A percentile compares a stretch with the other conserved stretches of the same genome.
Evolutionary conservation across 2,329 filamentous ascomycete species (phyloP).

Genomic region (Phialophora tarda): DNA sequence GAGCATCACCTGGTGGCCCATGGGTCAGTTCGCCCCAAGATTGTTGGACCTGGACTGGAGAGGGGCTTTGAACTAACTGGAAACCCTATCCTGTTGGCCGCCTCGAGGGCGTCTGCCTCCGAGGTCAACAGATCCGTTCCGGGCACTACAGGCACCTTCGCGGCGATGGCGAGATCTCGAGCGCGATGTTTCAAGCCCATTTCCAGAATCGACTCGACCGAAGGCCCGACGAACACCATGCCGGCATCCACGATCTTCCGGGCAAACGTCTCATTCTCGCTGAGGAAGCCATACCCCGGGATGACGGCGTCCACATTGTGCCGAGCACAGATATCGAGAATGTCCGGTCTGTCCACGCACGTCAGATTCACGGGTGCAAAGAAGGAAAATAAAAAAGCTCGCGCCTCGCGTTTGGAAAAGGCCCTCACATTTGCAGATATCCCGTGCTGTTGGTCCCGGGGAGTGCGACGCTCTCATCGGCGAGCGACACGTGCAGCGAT

Average conservation of each 20-base stretch:
- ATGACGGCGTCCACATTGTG: constrained; percentile 64
- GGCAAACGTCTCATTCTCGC: constrained; percentile 68
- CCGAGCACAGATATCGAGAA: constrained; percentile 49
- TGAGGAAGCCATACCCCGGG: constrained; percentile 70
- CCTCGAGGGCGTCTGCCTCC: constrained; percentile 53
- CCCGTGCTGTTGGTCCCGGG: neutral
- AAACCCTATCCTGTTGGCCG: constrained; percentile 54
- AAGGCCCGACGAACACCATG: constrained; percentile 65
- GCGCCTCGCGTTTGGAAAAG: neutral
- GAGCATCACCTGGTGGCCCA: constrained; percentile 54
- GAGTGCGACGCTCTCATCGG: neutral
- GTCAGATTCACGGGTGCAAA: neutral
- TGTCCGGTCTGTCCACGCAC: neutral
- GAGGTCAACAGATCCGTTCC: constrained; percentile 57
- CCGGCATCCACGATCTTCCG: constrained; percentile 58
- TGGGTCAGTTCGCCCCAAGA: neutral
- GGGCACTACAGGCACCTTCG: constrained; percentile 61
- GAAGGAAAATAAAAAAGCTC: neutral
- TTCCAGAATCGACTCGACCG: constrained; percentile 57
- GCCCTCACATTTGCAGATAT: constrained; percentile 1
- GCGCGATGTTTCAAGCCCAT: constrained; percentile 66
- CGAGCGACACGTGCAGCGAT: neutral
- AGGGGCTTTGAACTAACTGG: constrained; percentile 53
- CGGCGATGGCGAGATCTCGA: constrained; percentile 58
- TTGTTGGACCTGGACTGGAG: no score